Evolutionary conservation across 2,329 filamentous ascomycete genomes (phyloP), one percentile per base, ranked within the genome.

Genomic region (Stemphylium vesicarium): DNA sequence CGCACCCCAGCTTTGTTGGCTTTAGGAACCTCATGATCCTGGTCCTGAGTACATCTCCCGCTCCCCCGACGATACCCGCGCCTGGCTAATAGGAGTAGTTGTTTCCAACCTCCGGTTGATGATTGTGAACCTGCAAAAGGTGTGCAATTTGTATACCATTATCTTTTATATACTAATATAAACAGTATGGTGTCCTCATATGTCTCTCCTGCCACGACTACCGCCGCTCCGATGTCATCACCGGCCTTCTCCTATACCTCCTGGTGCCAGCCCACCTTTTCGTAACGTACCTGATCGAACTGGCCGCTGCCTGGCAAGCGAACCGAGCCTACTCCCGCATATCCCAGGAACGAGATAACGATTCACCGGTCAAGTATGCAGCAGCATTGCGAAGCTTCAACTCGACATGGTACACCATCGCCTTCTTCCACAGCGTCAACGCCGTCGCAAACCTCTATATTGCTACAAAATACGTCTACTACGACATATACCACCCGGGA

Each of bases 21-120:
- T 98, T 99, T 73, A 84, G 94, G 56, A 99, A 99, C 73, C 84
- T 99, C 60, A 96, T 97, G 91, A 90, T 96, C 35, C 88, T 98
- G 69, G 91, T 97, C 33, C 79, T 96, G 57, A 87, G 91, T 95
- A 83, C 60, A 83, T 66, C 61, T 52, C 53, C 64, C 53, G 53
- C 47, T 22, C 40, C 49, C 16, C 16, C 33, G 22, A 32, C 32
- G 4, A 22, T 33, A 11, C 40, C 22, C 40, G 29, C 20, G 7
- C 44, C 24, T 24, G 15, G 51, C 73, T 79, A 58, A 72, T 54
- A 46, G 37, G 38, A 57, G 26, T 65, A 92, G 91, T 98, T 69
- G 92, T 94, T 44, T 95, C 93, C 68, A 99, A 99, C 73, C 78
- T 99, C 46, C 88, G 95, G 61, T 82, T 99, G 69, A 91, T 98